Evolutionary conservation across 257 asterid species (phyloP), one percentile per base, ranked within the genome.

Genomic region (Fraxinus pennsylvanica): DNA sequence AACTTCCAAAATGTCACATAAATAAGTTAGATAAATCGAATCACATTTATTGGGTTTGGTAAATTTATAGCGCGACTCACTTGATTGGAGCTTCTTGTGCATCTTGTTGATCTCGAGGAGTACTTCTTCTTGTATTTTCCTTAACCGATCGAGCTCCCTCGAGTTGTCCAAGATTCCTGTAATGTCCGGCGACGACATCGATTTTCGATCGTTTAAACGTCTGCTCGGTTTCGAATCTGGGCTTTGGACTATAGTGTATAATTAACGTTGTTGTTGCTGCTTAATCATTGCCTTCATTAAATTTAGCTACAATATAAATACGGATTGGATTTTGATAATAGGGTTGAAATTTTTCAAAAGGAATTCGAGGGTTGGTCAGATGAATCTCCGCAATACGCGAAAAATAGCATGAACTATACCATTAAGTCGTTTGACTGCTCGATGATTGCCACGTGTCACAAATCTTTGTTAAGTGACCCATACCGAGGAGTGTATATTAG

Each of bases 101-200:
- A 96, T 77, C 92, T 90, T 96, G 82, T 93, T 91, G 90, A 96
- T 93, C 65, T 96, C 99, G 50, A 79, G 81, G 67, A 96, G 90
- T 71, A 96, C 89, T 5, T 86, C 90, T 68, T 93, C 97, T 81
- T 88, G 97, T 75, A 85, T 92, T 77, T 93, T 92, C 90, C 99
- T 88, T 76, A 96, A 59, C 65, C 97, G 97, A 87, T 96, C 99
- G 86, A 96, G 98, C 86, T 89, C 95, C 88, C 88, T 90, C 33
- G 98, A 80, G 85, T 82, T 91, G 15, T 93, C 99, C 81, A 93
- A 9, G 71, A 96, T 89, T 65, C 92, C 96, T 71, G 87, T 85
- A 74, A 89, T 76, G 81, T 92, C 98, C 77, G 92, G 90, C 29
- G 97, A 85, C 89, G 97, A 72, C 97, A 91, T 90, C 86, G 78